Base-by-base conservation (phyloP, 768 basidiomycete genomes). In the Kwoniella dendrophila region DNA sequence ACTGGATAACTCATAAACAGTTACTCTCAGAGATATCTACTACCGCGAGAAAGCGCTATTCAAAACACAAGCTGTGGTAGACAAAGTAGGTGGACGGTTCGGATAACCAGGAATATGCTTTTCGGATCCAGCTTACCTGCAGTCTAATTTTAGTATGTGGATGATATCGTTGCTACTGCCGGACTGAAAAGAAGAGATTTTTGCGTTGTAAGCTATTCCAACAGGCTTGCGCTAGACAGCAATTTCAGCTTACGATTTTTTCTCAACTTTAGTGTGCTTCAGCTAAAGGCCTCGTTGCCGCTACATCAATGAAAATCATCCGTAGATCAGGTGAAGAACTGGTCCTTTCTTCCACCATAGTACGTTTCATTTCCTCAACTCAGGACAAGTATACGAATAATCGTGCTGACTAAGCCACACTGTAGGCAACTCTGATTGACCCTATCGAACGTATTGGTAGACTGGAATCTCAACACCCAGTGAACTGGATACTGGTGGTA, bases 1-100 rank as follows among this genome's bases (percentile, higher is more conserved):
- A 29, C 5, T 44, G 20, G 18, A 45, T 18, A 3, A n/a, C n/a
- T 16, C 16, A 22, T 20, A 8, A 20, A 16, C 22, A 87, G 67
- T 47, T n/a, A n/a, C n/a, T n/a, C n/a, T n/a, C n/a, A 92, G 93
- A 14, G 92, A 95, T 77, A 84, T 95, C 16, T 97, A 85, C 79
- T 97, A 98, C 80, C 86, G 86, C 66, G 90, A 95, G 60, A 88
- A 92, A 1, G 66, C 77, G 0, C 80, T 96, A 4, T 98, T 95
- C 80, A 86, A 83, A 63, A 84, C 81, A 6, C 94, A 98, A 75
- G 78, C 80, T n/a, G 83, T 84, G 0, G 92, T 95, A 0, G 90
- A 97, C 77, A 82, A 82, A 63, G 93, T 90, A 66, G 81, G 26
- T 34, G 12, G 29, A 4, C 5, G 14, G 22, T 29, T 20, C 29